phyloP scores from a whole-genome alignment of 202 grass and related monocot genomes.

The Panicum virgatum region DNA sequence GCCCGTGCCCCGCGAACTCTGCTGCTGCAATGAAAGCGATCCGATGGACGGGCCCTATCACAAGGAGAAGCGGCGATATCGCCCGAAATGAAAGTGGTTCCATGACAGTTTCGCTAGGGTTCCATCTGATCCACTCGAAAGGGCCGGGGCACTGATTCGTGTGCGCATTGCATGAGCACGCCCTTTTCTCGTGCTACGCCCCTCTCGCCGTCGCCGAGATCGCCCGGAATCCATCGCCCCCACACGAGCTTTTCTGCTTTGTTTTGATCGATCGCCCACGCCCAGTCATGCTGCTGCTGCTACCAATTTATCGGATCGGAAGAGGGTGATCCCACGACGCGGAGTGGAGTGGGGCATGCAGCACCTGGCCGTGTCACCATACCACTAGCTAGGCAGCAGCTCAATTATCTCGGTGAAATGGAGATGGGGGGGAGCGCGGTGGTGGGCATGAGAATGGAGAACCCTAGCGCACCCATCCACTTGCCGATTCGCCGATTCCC shows the following conservation, averaged over 20 bases:
- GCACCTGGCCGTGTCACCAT: conserved; percentile 23
- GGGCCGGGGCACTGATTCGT: neutral
- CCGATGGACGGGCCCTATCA: too few relatives aligned
- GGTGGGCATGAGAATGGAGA: conserved; percentile 33
- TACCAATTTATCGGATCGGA: conserved; percentile 32
- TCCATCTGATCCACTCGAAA: conserved; percentile 37
- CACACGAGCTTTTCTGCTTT: neutral
- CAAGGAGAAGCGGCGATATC: too few relatives aligned
- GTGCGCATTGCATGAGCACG: neutral
- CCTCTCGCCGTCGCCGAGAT: conserved; percentile 22
- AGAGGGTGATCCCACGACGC: conserved; percentile 28
- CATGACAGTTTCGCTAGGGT: conserved; percentile 9
- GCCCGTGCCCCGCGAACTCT: conserved; percentile 23
- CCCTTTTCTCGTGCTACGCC: neutral
- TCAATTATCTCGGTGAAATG: neutral
- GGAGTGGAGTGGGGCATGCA: conserved; percentile 21
- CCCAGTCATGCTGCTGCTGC: neutral
- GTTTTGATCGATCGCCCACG: too few relatives aligned
- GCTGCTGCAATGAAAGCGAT: conserved; percentile 40
- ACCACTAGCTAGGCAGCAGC: neutral
- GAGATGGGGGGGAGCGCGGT: neutral
- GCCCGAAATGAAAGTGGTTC: neutral
- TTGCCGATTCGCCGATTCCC: neutral
- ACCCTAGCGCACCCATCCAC: conserved; percentile 39
- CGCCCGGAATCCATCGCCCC: conserved; percentile 10